A percentile compares a stretch with the other conserved stretches of the same genome.
Conservation (phyloP, 176 grass and related monocot species). For the Carex cristatella region DNA sequence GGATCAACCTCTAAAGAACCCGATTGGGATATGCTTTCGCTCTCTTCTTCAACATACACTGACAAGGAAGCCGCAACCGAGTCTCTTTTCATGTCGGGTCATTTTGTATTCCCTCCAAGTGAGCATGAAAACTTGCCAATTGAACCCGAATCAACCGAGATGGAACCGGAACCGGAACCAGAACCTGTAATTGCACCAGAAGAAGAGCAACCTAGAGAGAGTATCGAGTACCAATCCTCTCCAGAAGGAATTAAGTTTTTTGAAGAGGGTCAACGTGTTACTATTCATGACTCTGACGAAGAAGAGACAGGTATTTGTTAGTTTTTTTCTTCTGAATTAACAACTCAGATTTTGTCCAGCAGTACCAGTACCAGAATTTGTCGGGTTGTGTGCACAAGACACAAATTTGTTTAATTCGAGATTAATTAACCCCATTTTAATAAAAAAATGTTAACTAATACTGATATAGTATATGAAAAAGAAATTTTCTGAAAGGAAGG, state of each 20-base stretch:
- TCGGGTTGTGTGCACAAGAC: background rate
- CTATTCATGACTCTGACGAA: slow-evolving; percentile 10
- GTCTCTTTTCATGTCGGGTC: slow-evolving; percentile 33
- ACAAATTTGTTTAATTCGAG: background rate
- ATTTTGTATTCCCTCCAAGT: slow-evolving; percentile 76
- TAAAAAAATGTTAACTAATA: background rate
- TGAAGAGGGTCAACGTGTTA: slow-evolving; percentile 19
- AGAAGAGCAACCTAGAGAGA: slow-evolving; percentile 15
- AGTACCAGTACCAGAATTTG: background rate
- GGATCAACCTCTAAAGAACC: slow-evolving; percentile 10
- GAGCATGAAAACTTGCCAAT: slow-evolving; percentile 86
- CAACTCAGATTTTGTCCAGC: background rate
- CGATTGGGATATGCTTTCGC: slow-evolving; percentile 18
- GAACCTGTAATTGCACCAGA: background rate
- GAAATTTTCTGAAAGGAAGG: background rate
- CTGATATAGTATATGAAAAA: background rate
- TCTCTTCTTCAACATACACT: slow-evolving; percentile 3
- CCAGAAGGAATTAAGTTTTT: slow-evolving; percentile 12
- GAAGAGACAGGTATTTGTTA: slow-evolving; percentile 21
- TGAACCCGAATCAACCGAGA: slow-evolving; percentile 25
- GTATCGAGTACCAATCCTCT: background rate
- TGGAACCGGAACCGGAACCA: background rate
- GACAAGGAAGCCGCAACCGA: background rate
- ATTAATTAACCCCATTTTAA: background rate
- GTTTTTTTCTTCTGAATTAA: slow-evolving; percentile 3